Conservation (phyloP, 768 basidiomycete species). For the Suillus americanus region DNA sequence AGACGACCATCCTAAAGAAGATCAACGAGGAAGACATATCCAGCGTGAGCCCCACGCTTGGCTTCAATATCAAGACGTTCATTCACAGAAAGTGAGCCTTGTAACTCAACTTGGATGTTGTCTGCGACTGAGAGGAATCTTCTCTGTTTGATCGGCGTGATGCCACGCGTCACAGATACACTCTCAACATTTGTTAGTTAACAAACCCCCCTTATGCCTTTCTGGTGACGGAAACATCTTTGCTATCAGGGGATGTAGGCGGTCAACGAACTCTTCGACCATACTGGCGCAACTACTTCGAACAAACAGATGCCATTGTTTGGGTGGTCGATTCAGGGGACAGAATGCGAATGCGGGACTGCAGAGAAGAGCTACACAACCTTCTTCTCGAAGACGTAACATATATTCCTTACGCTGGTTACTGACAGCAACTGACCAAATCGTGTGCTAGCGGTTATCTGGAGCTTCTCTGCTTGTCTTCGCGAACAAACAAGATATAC, state of each 20-base stretch:
- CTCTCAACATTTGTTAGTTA: constrained; percentile 42
- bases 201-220: not conserved
- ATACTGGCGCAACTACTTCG: constrained; percentile 99
- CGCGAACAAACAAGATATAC: constrained; percentile 97
- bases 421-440: not conserved
- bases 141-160: constrained; percentile 24
- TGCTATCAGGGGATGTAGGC: constrained; percentile 91
- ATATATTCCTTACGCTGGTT: constrained; percentile 5
- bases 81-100: constrained; percentile 76
- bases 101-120: constrained; percentile 21
- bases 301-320: constrained; percentile 95
- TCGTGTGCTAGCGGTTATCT: constrained; percentile 65
- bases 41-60: constrained; percentile 88
- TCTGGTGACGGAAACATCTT: constrained; percentile 67
- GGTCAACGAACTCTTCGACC: constrained; percentile 94
- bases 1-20: constrained; percentile 97
- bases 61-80: constrained; percentile 99
- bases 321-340: constrained; percentile 99
- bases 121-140: constrained; percentile 20
- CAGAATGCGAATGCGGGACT: constrained; percentile 86
- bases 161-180: constrained; percentile 32
- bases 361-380: constrained; percentile 81
- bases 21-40: constrained; percentile 90
- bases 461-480: constrained; percentile 96
- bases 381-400: constrained; percentile 91